A percentile compares a stretch with the other conserved stretches of the same genome.
Evolutionary conservation across 306 rosid species (phyloP).

Genomic region (Gleditsia sinensis): DNA sequence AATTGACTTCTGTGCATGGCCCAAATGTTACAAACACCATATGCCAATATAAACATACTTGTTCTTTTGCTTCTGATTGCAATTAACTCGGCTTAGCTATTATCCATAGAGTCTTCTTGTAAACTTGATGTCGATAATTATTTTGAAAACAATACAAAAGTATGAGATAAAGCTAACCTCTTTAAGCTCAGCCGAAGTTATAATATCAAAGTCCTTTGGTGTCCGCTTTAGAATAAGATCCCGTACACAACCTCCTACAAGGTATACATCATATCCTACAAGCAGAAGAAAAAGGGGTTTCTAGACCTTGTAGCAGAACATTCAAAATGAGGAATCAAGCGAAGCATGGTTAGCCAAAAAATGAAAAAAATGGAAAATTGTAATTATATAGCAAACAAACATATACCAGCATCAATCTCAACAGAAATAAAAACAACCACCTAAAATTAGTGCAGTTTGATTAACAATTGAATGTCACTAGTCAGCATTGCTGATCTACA

Average conservation of each 20-base stretch:
- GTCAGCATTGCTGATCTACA: constrained; percentile 6
- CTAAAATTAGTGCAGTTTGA: not conserved
- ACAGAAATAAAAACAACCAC: constrained; percentile 14
- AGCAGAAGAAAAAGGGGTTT: constrained; percentile 19
- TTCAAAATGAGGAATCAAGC: not conserved
- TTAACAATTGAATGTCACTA: constrained; percentile 11
- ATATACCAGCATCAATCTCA: not conserved
- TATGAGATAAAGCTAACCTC: constrained; percentile 59
- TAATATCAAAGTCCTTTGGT: constrained; percentile 56
- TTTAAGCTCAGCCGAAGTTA: constrained; percentile 79
- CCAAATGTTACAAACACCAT: not conserved
- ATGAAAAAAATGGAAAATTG: not conserved
- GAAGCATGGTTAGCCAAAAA: not conserved
- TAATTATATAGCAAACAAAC: not conserved
- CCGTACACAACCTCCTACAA: constrained; percentile 59
- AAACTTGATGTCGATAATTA: constrained; percentile 1
- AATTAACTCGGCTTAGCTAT: not conserved
- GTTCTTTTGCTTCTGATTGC: constrained; percentile 3
- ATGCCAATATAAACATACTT: constrained; percentile 16
- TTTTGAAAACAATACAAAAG: constrained; percentile 27
- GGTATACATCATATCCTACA: constrained; percentile 53
- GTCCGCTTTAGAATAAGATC: constrained; percentile 50
- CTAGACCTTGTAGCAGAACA: constrained; percentile 9
- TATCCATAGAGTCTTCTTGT: not conserved
- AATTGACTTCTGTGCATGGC: constrained; percentile 1